phyloP scores from a whole-genome alignment of 441 rosid species.

The Gossypium aridum region DNA sequence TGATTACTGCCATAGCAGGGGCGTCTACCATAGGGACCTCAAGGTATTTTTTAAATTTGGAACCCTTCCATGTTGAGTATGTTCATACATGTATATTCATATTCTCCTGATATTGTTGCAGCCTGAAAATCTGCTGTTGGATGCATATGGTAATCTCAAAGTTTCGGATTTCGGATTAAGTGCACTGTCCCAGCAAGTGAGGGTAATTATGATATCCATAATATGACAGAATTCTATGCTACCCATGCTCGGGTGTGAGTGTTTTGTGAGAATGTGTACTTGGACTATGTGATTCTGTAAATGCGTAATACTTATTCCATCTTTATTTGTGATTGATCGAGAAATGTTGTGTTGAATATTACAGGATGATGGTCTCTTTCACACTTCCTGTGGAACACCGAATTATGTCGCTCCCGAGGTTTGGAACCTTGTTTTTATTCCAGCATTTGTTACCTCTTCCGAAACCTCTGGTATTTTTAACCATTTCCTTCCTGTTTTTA shows the following conservation, averaged over 20 bases:
- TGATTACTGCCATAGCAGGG: constrained; percentile 96
- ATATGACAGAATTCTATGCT: too few species aligned
- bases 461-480: neutral
- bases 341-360: constrained; percentile 15
- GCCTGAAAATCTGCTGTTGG: constrained; percentile 91
- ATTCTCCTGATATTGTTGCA: constrained; percentile 27
- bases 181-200: constrained; percentile 90
- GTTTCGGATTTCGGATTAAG: constrained; percentile 97
- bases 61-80: neutral
- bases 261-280: too few species aligned
- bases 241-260: too few species aligned
- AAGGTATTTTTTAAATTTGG: constrained; percentile 42
- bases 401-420: constrained; percentile 98
- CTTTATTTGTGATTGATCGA: neutral
- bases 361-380: constrained; percentile 93
- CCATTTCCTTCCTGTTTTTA: neutral
- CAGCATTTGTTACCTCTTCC: neutral
- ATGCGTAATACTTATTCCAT: neutral
- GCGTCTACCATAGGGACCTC: constrained; percentile 91
- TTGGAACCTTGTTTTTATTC: constrained; percentile 18
- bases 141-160: constrained; percentile 76
- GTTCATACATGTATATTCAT: neutral
- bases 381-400: constrained; percentile 95
- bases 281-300: too few species aligned
- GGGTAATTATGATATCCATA: constrained; percentile 44